Evolutionary conservation across 2,329 filamentous ascomycete species (phyloP).

Genomic region (Apiospora sp.): DNA sequence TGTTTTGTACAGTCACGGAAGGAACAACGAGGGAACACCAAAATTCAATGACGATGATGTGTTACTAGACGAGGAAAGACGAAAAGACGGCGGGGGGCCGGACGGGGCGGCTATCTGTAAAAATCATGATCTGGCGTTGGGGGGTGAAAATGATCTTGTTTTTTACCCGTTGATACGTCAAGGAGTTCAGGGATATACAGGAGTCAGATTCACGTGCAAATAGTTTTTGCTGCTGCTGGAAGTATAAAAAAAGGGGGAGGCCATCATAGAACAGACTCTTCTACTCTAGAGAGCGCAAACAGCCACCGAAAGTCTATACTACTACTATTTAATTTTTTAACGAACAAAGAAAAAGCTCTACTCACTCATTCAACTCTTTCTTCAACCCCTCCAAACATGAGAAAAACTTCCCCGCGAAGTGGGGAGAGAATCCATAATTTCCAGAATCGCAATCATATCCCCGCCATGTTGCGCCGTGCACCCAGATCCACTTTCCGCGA

Average conservation of each 20-base stretch:
- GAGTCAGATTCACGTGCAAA: slow-evolving; percentile 13
- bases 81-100: not conserved
- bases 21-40: slow-evolving; percentile 21
- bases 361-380: not conserved
- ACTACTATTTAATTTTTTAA: slow-evolving; percentile 7
- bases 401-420: not conserved
- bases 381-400: not conserved
- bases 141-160: slow-evolving; percentile 11
- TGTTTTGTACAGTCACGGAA: not conserved
- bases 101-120: slow-evolving; percentile 22
- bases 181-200: slow-evolving; percentile 17
- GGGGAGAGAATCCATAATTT: not conserved
- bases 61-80: not conserved
- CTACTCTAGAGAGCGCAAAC: slow-evolving; percentile 26
- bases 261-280: slow-evolving; percentile 28
- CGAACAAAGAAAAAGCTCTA: not conserved
- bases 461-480: not conserved
- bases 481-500: slow-evolving; percentile 25
- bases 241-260: not conserved
- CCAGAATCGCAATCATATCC: not conserved
- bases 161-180: slow-evolving; percentile 13
- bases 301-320: slow-evolving; percentile 17
- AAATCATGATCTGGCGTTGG: slow-evolving; percentile 28
- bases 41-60: slow-evolving; percentile 11
- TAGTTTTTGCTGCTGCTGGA: slow-evolving; percentile 9